Evolutionary conservation across 2,329 filamentous ascomycete species (phyloP), one percentile per base, ranked within the genome.

Genomic region (Trichoderma sp.): DNA sequence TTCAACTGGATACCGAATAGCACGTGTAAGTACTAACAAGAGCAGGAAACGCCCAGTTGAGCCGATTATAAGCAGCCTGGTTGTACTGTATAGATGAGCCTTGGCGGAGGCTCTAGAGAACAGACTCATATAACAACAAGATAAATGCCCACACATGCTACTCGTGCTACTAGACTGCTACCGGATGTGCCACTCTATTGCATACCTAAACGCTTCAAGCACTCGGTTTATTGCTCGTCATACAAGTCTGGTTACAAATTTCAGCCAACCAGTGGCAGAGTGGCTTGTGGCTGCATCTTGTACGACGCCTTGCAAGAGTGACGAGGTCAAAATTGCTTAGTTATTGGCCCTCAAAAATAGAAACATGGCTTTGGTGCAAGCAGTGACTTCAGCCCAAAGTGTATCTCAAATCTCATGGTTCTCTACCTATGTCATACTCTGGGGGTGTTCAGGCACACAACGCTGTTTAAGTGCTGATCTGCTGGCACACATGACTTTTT

Each of bases 401-500:
- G 58, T 34, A 58, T 21, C 10, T 30, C 28, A 4, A 58, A 37
- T 32, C n/a, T 26, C 18, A 16, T 7, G 13, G 14, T 16, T 39
- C 6, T 37, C n/a, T 39, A 37, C 28, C n/a, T 39, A 37, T 34
- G 52, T 58, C 52, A 59, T 59, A 16, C 30, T 24, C 34, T n/a
- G n/a, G 28, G 43, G 18, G 28, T 24, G 11, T 5, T 4, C 34
- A 59, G 63, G 63, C 63, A 51, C 54, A 39, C 63, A 56, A 8
- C 54, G 16, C 21, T 6, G 39, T 49, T 28, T 24, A 37, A 39
- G 34, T 56, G 39, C 37, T 24, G 49, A 52, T 37, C 46, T 21
- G n/a, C n/a, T 16, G n/a, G 21, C 11, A 24, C 63, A 51, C 63
- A 66, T 66, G 63, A 66, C 63, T 59, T 66, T 66, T 43, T 66